Evolutionary conservation across 495 filamentous ascomycete species (phyloP).

Genomic region (Cercophora scortea): DNA sequence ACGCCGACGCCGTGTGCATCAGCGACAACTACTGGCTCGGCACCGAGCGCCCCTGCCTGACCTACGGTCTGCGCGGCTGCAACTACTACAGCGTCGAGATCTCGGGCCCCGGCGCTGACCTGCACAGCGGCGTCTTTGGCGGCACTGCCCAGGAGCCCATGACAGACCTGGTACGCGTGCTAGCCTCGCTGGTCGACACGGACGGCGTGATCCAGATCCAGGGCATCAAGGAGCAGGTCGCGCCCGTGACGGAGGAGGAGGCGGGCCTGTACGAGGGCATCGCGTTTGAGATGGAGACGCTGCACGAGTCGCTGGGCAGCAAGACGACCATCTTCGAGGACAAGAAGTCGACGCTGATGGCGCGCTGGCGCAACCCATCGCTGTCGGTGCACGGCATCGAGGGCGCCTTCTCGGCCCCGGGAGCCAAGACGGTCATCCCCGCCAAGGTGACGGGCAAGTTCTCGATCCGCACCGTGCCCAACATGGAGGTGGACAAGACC

Average conservation of each 20-base stretch:
- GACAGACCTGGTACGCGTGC: conserved; percentile 82
- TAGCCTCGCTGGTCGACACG: conserved; percentile 77
- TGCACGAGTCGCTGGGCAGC: conserved; percentile 83
- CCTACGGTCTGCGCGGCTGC: conserved; percentile 94
- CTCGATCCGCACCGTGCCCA: conserved; percentile 90
- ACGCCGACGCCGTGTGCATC: conserved; percentile 94
- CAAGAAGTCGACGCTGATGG: conserved; percentile 89
- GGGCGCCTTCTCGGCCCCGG: conserved; percentile 86
- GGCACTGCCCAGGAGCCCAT: conserved; percentile 95
- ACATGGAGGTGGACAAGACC: conserved; percentile 91
- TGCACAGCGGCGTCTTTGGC: conserved; percentile 95
- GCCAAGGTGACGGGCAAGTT: conserved; percentile 98
- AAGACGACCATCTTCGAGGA: conserved; percentile 75
- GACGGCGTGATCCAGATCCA: conserved; percentile 85
- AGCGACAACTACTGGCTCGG: conserved; percentile 99
- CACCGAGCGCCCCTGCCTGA: conserved; percentile 94
- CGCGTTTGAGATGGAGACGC: conserved; percentile 88
- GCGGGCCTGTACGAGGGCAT: conserved; percentile 76
- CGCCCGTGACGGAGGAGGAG: conserved; percentile 78
- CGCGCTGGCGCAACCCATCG: conserved; percentile 86
- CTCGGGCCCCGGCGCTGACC: conserved; percentile 81
- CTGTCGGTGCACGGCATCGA: conserved; percentile 96
- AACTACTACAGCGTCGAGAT: conserved; percentile 92
- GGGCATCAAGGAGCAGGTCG: conserved; percentile 86
- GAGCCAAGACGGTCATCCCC: conserved; percentile 97